Conservation (phyloP, 2,329 filamentous ascomycete genomes). For the Thermothelomyces thermophilus region DNA sequence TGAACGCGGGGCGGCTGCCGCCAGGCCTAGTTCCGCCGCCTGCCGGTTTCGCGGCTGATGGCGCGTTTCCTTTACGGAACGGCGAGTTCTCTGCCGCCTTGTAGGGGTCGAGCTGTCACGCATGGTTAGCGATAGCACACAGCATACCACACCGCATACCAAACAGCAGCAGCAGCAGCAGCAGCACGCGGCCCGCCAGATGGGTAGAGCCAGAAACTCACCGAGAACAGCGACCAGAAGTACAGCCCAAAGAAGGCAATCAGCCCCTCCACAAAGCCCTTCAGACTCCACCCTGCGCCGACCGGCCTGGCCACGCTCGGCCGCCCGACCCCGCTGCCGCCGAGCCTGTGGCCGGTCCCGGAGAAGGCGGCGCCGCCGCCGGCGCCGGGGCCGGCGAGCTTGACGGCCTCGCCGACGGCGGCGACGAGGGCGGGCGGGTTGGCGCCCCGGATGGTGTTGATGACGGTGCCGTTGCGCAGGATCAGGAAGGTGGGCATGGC, state of each 20-base stretch:
- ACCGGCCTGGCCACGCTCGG: slow-evolving; percentile 6
- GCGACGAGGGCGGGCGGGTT: slow-evolving; percentile 68
- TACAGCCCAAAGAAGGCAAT: slow-evolving; percentile 55
- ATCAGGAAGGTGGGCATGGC: slow-evolving; percentile 95
- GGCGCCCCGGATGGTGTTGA: slow-evolving; percentile 74
- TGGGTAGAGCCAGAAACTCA: slow-evolving; percentile 32
- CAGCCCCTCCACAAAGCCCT: slow-evolving; percentile 42
- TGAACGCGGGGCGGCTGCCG: slow-evolving; percentile 35
- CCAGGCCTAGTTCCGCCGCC: slow-evolving; percentile 21
- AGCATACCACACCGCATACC: not conserved
- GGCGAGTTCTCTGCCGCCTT: slow-evolving; percentile 52
- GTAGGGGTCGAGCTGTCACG: slow-evolving; percentile 52
- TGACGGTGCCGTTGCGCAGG: slow-evolving; percentile 66
- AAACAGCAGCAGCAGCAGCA: too few relatives aligned
- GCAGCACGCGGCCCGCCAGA: too few relatives aligned
- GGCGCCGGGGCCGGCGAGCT: slow-evolving; percentile 40
- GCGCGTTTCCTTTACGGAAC: slow-evolving; percentile 48
- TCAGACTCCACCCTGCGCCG: slow-evolving; percentile 29
- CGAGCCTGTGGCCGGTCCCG: slow-evolving; percentile 52
- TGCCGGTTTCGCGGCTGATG: slow-evolving; percentile 13
- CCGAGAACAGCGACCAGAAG: slow-evolving; percentile 54
- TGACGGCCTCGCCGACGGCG: slow-evolving; percentile 65
- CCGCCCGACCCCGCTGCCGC: slow-evolving; percentile 31
- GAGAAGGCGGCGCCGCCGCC: slow-evolving; percentile 44
- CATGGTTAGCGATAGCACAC: not conserved